Evolutionary conservation across 2,329 filamentous ascomycete genomes (phyloP).

Genomic region (Ophiostoma triangulosporum): DNA sequence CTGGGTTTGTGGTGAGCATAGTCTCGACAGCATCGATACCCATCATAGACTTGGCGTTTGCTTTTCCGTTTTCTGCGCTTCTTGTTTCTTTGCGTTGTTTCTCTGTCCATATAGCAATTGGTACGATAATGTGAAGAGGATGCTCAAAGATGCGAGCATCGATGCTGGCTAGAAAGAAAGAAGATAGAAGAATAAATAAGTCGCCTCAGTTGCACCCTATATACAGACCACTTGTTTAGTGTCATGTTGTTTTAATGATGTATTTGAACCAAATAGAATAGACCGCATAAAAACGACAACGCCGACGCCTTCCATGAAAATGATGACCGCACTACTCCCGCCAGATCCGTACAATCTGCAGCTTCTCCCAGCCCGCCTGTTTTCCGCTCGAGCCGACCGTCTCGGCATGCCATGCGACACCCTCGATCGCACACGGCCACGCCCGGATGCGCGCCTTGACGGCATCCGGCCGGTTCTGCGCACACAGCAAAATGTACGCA

Average conservation of each 20-base stretch:
- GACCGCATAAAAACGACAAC: no score
- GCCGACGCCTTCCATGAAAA: not conserved
- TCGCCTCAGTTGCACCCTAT: no score
- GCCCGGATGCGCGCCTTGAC: constrained; percentile 20
- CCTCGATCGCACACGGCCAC: constrained; percentile 13
- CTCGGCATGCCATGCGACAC: constrained; percentile 53
- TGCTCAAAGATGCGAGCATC: not conserved
- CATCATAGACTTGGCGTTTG: not conserved
- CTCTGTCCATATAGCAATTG: not conserved
- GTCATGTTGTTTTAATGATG: no score
- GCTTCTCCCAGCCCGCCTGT: constrained; percentile 85
- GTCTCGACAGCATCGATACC: not conserved
- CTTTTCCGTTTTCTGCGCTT: not conserved
- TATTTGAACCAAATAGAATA: no score
- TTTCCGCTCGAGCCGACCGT: constrained; percentile 73
- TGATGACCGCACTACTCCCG: constrained; percentile 24
- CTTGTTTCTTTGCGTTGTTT: not conserved
- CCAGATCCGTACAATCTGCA: constrained; percentile 83
- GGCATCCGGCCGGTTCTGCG: constrained; percentile 66
- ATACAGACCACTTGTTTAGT: no score
- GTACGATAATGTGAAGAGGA: not conserved
- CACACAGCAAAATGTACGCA: constrained; percentile 80
- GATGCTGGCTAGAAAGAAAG: not conserved
- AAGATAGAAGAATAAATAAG: not conserved
- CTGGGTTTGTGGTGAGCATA: not conserved